Base-by-base conservation (phyloP, 164 flowering plant genomes). In the Chimonanthus praecox region DNA sequence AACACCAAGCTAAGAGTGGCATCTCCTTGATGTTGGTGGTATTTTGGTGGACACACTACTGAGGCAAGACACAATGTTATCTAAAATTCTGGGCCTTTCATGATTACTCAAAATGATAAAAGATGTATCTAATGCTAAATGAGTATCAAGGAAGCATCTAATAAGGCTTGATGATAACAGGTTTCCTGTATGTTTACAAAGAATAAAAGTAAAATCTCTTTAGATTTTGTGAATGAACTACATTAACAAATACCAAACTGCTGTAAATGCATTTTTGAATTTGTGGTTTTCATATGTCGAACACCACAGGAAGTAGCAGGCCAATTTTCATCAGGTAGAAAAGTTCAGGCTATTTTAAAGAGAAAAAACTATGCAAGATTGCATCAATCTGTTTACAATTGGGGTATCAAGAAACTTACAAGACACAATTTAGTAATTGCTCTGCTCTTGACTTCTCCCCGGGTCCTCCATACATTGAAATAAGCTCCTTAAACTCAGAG, bases 391-490 rank as follows among this genome's bases (percentile, higher is more conserved):
- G 16, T 54, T 44, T 44, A 3, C 7, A 66, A 66, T 44, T 66
- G 68, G 9, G 49, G 45, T 66, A 2, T 13, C 48, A 74, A 71
- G 8, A 68, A 80, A 81, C 90, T 89, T 78, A 92, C 98, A 70
- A 62, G 70, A 95, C 79, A 51, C 74, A 54, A 50, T 87, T 83
- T 33, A 95, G 85, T 72, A 90, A 80, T 45, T 72, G 77, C 71
- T 80, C 81, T 64, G 94, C 94, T 82, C 99, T 89, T 51, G 70
- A 72, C 78, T 82, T 88, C 83, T 93, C 99, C 69, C 83, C 89
- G 33, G 86, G 81, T 64, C 98, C 98, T 33, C 97, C 98, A 80
- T 88, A 90, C 92, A 90, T 87, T 50, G 82, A 80, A 5, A 95
- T 85, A 50, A 95, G 82, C 75, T 88, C 89, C 85, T 86, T 84